These are phyloP conservation scores for Leptographium procerum DNA, from an alignment of 2,329 filamentous ascomycete species.

Conservation along the genomic window DNA sequence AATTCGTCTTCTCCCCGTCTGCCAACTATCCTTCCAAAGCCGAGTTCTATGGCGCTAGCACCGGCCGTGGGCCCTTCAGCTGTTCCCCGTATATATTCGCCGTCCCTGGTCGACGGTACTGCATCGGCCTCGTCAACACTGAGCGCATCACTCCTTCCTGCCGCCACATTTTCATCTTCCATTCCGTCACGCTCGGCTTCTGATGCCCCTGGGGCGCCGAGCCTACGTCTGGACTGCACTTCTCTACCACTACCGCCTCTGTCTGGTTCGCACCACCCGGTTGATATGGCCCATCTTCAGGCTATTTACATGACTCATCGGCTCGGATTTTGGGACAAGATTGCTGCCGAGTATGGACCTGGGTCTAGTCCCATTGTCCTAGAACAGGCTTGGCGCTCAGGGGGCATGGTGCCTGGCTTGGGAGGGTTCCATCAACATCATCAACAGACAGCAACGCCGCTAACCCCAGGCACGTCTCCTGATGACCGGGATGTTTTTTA, in stretches of 20 bases:
- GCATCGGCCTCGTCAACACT: slow-evolving; percentile 24
- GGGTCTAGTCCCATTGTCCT: slow-evolving; percentile 50
- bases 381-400: slow-evolving; percentile 58
- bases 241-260: slow-evolving; percentile 27
- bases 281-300: slow-evolving; percentile 56
- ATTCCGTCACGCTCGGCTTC: slow-evolving; percentile 15
- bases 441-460: slow-evolving; percentile 29
- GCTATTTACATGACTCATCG: slow-evolving; percentile 61
- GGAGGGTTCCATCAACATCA: slow-evolving; percentile 9
- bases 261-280: slow-evolving; percentile 28
- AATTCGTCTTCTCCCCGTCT: slow-evolving; percentile 36
- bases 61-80: slow-evolving; percentile 24
- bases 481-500: slow-evolving; percentile 32
- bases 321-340: slow-evolving; percentile 58
- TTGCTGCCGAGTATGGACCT: slow-evolving; percentile 60
- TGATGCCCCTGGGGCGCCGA: slow-evolving; percentile 15
- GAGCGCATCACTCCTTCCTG: slow-evolving; percentile 33
- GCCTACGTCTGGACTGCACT: slow-evolving; percentile 49
- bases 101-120: slow-evolving; percentile 24
- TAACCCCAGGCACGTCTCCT: slow-evolving; percentile 42
- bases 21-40: slow-evolving; percentile 56
- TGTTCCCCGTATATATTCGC: slow-evolving; percentile 27
- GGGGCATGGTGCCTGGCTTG: slow-evolving; percentile 15
- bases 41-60: slow-evolving; percentile 36
- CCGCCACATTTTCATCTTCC: slow-evolving; percentile 25